Base-by-base conservation (phyloP, 75 land plant species). In the Sequoia sempervirens region DNA sequence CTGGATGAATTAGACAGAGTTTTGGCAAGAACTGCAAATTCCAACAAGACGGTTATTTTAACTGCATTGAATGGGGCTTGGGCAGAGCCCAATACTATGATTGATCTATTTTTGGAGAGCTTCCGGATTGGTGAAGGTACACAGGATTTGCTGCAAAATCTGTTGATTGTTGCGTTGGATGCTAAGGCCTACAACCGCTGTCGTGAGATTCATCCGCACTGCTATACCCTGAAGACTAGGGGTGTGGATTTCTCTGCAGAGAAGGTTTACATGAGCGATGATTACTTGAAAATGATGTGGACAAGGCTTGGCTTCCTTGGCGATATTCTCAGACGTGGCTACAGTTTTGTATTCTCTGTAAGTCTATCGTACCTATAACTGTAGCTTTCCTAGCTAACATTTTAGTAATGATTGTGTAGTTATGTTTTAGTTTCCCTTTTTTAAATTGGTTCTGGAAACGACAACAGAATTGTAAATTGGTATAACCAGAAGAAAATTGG, bases 241-340 rank as follows among this genome's bases (percentile, higher is more conserved):
- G 83, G 83, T 1, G 50, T 82, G 5, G 83, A 82, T 70, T 82
- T 82, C 40, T 82, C 83, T 38, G 79, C 83, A 26, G 83, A 82
- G 80, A 82, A 82, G 78, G 17, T 66, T 30, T 82, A 23, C 45
- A 82, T 82, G 83, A 82, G 94, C 54, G 72, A 84, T 20, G 95
- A 91, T 23, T 96, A 93, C 84, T 84, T 96, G 85, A 88, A 83
- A 61, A 96, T 96, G 99, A 95, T 96, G 95, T 95, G 97, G 97
- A 88, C 92, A 82, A 87, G 97, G 72, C 94, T 93, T 56, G 80
- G 72, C 23, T 82, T 82, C 46, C 81, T 82, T 13, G 83, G 79
- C 20, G 83, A 82, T 18, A 82, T 82, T 41, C 34, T 82, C 26
- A 82, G 41, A 40, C 83, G 83, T 4, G 83, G 83, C 28, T 82